A percentile compares a stretch with the other conserved stretches of the same genome.
Conservation (phyloP, 768 basidiomycete genomes). For the Pisolithus albus region DNA sequence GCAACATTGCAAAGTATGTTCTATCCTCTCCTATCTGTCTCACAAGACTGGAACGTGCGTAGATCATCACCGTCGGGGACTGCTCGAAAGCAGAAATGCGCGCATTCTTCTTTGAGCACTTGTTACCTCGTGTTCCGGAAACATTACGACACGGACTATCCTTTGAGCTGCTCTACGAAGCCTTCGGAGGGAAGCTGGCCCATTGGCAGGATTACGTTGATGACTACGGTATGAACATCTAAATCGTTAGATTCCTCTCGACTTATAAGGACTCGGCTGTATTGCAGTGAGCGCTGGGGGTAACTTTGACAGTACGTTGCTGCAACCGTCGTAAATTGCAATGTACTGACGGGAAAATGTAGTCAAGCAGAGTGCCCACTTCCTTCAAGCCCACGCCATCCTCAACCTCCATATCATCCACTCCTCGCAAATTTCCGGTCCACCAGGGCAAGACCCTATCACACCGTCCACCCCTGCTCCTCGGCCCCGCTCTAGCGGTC, state of each 20-base stretch:
- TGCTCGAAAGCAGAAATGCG: slow-evolving; percentile 67
- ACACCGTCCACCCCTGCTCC: slow-evolving; percentile 27
- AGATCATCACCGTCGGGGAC: slow-evolving; percentile 78
- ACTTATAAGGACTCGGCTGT: slow-evolving; percentile 3
- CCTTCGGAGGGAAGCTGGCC: slow-evolving; percentile 78
- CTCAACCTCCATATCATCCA: slow-evolving; percentile 86
- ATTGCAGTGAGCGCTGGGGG: slow-evolving; percentile 65
- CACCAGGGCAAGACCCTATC: slow-evolving; percentile 26
- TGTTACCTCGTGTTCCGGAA: slow-evolving; percentile 69
- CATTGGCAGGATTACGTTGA: slow-evolving; percentile 79
- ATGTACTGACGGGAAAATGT: slow-evolving; percentile 6
- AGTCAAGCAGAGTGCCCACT: slow-evolving; percentile 79
- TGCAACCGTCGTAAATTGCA: background rate
- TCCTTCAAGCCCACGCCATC: slow-evolving; percentile 77
- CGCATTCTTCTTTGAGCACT: slow-evolving; percentile 54
- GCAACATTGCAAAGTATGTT: slow-evolving; percentile 69
- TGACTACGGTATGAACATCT: slow-evolving; percentile 48
- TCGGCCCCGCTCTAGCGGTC: slow-evolving; percentile 29
- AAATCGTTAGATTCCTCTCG: background rate
- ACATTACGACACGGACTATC: slow-evolving; percentile 44
- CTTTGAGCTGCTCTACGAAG: slow-evolving; percentile 70
- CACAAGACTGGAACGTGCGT: background rate
- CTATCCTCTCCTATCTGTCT: background rate
- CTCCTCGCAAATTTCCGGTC: slow-evolving; percentile 53
- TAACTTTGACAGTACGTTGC: slow-evolving; percentile 54